Percentiles rank a stretch among this genome's conserved stretches.
Conservation (phyloP, 2,329 filamentous ascomycete species). For the Cladosporium sp. region DNA sequence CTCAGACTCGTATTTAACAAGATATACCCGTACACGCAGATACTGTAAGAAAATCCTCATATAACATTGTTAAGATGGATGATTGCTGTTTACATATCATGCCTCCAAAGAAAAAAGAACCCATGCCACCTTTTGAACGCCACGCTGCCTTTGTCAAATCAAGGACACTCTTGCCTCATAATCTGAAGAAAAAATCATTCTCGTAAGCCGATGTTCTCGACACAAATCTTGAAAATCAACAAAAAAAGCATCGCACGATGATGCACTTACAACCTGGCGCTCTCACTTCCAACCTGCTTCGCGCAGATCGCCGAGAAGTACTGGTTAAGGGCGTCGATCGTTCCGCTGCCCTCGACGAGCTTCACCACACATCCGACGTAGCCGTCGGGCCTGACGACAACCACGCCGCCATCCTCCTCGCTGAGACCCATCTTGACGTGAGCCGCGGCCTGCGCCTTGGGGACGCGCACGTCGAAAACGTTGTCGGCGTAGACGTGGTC, state of each 20-base stretch:
- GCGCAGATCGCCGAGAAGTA: constrained; percentile 77
- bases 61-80: neutral
- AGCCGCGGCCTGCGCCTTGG: constrained; percentile 70
- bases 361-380: constrained; percentile 78
- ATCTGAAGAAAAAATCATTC: neutral
- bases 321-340: constrained; percentile 78
- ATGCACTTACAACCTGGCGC: constrained; percentile 20
- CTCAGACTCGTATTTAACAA: neutral
- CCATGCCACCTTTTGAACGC: neutral
- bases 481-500: constrained; percentile 88
- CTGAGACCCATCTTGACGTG: constrained; percentile 86
- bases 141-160: neutral
- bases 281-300: constrained; percentile 50
- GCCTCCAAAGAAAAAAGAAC: neutral
- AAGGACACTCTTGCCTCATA: neutral
- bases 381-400: constrained; percentile 83
- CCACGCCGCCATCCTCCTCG: constrained; percentile 71
- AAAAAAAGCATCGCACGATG: constrained; percentile 1
- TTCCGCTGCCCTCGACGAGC: constrained; percentile 74
- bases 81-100: neutral
- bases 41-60: neutral
- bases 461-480: constrained; percentile 69
- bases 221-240: neutral
- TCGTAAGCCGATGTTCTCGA: constrained; percentile 3
- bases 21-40: neutral